Conservation (phyloP, 2,329 filamentous ascomycete genomes). For the Hypomyces perniciosus region DNA sequence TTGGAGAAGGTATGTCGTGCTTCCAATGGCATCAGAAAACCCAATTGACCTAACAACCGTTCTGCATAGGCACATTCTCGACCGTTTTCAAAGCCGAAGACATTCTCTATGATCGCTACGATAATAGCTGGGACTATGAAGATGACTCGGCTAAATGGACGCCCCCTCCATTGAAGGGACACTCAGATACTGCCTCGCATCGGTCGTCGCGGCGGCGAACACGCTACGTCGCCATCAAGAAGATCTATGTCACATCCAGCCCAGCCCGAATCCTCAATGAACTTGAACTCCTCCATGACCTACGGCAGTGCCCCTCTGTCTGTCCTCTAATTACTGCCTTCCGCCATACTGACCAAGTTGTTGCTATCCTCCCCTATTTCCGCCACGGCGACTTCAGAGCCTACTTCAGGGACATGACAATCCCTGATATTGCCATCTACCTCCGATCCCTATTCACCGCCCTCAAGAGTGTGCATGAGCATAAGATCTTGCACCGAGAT, state of each 20-base stretch:
- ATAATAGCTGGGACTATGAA: conserved; percentile 81
- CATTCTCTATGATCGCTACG: conserved; percentile 72
- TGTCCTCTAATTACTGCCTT: conserved; percentile 98
- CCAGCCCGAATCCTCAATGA: conserved; percentile 93
- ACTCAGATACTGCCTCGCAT: conserved; percentile 27
- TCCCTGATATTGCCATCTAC: conserved; percentile 83
- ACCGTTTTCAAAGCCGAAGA: conserved; percentile 99
- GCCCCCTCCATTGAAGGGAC: conserved; percentile 58
- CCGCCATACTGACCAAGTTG: conserved; percentile 85
- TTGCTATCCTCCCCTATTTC: conserved; percentile 93
- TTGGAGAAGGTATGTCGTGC: conserved; percentile 71
- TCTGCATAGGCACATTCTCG: conserved; percentile 78
- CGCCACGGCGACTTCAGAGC: conserved; percentile 90
- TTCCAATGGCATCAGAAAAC: neutral
- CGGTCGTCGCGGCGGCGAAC: conserved; percentile 31
- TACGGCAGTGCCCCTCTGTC: conserved; percentile 75
- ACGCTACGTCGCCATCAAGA: conserved; percentile 94
- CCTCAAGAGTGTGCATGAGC: conserved; percentile 72
- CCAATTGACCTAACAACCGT: neutral
- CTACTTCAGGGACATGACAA: conserved; percentile 87
- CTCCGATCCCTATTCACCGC: conserved; percentile 84
- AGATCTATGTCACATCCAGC: conserved; percentile 98
- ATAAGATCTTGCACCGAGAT: conserved; percentile 84
- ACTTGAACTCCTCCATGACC: conserved; percentile 83
- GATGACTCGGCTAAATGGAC: conserved; percentile 61